Evolutionary conservation across 2,329 filamentous ascomycete genomes (phyloP), one percentile per base, ranked within the genome.

Genomic region (Alternaria triticina): DNA sequence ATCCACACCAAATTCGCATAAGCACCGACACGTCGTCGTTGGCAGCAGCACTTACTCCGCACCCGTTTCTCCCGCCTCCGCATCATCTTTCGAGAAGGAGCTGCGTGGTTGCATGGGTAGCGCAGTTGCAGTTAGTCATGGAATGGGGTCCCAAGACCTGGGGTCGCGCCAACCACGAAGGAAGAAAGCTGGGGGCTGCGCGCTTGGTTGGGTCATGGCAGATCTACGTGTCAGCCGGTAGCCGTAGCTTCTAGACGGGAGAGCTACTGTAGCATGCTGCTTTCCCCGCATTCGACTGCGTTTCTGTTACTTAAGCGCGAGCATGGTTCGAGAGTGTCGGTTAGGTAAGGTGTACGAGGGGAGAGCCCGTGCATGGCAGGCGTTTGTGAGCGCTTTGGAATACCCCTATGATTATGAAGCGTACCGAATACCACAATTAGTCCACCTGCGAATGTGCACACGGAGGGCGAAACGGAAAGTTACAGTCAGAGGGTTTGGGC

Each of bases 1-100:
- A 98, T 99, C 78, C 95, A 98, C 83, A 96, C 93, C 77, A 98
- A 97, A 83, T 97, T 98, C 82, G 94, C 93, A 75, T 97, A 58
- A 59, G 56, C 57, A 58, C 43, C 40, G 44, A 45, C 64, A 64
- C 47, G 67, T 86, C 80, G 65, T 68, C 65, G 65, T 67, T 62
- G 67, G 69, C 68, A 59, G 33, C 54, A 59, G 40, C n/a, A 56
- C 57, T 47, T 69, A 70, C 70, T 71, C 74, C 74, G 72, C 70
- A 72, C 52, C 67, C 65, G 67, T 28, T 64, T 54, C 59, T 72
- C 69, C 74, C 75, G 75, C 74, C 75, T 76, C 75, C 71, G 65
- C 77, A 78, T 62, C 13, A 40, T 43, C 47, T 55, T 70, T 70
- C 59, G 61, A 70, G 69, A 71, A 64, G 63, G 43, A 57, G 67